Evolutionary conservation across 2,329 filamentous ascomycete species (phyloP).

Genomic region (Cytospora mali): DNA sequence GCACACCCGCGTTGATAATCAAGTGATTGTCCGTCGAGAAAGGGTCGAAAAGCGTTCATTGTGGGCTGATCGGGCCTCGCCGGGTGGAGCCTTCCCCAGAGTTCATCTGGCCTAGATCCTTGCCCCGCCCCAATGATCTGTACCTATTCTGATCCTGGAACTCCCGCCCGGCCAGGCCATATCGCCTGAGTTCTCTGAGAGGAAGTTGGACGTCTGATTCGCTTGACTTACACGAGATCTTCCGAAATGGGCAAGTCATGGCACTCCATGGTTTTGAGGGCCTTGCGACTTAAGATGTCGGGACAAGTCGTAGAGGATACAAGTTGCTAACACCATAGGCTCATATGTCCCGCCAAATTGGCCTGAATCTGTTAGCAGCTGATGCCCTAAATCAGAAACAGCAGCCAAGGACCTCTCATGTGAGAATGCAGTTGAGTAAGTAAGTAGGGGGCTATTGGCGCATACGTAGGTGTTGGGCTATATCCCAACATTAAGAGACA

Average conservation of each 20-base stretch:
- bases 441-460: too few relatives aligned
- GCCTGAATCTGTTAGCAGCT: too few relatives aligned
- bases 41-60: conserved; percentile 10
- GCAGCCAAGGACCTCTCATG: too few relatives aligned
- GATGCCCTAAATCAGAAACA: background rate
- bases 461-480: too few relatives aligned
- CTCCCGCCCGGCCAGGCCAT: background rate
- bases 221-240: background rate
- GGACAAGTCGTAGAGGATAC: too few relatives aligned
- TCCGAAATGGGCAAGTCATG: background rate
- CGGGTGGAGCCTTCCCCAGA: conserved; percentile 20
- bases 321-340: too few relatives aligned
- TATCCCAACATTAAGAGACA: too few relatives aligned
- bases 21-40: conserved; percentile 12
- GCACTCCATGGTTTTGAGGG: too few relatives aligned
- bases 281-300: too few relatives aligned
- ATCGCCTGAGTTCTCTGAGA: background rate
- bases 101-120: conserved; percentile 8
- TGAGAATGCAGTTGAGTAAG: too few relatives aligned
- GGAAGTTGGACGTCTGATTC: background rate
- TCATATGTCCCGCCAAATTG: too few relatives aligned
- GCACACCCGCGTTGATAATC: conserved; percentile 24
- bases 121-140: too few relatives aligned
- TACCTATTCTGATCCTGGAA: background rate
- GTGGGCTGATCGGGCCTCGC: conserved; percentile 29